Evolutionary conservation across 169 alveolate genomes (phyloP).

Genomic region (Babesia sp.): DNA sequence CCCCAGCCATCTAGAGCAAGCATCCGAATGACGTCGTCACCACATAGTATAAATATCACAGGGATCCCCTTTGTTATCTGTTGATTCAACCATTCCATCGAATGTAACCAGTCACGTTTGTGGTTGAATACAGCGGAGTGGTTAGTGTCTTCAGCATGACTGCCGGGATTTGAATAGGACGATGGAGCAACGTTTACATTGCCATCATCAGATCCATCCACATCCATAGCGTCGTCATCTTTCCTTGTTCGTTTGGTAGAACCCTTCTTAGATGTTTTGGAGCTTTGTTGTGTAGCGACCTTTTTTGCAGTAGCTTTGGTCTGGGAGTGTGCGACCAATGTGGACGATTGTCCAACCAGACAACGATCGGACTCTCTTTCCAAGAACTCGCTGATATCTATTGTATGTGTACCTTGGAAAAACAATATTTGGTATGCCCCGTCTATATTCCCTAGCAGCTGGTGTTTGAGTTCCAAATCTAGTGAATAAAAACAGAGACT

Average conservation of each 20-base stretch:
- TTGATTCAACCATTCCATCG: conserved; percentile 25
- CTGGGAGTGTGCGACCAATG: not conserved
- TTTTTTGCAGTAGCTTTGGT: not conserved
- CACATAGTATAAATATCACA: conserved; percentile 37
- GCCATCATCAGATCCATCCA: not conserved
- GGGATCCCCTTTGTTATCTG: conserved; percentile 9
- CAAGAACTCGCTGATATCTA: not conserved
- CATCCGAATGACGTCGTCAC: conserved; percentile 65
- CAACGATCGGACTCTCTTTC: not conserved
- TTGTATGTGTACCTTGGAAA: not conserved
- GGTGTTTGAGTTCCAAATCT: conserved; percentile 28
- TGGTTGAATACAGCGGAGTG: not conserved
- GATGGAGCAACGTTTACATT: not conserved
- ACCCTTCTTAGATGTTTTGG: not conserved
- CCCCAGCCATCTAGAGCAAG: conserved; percentile 35
- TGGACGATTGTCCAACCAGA: too few relatives aligned
- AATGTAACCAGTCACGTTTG: conserved; percentile 8
- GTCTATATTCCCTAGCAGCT: conserved; percentile 35
- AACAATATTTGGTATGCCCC: conserved; percentile 35
- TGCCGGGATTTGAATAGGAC: not conserved
- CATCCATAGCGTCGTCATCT: conserved; percentile 1
- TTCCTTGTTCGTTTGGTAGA: not conserved
- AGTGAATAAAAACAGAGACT: conserved; percentile 25
- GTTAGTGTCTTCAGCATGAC: not conserved
- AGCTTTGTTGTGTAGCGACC: not conserved